Evolutionary conservation across 108 stramenopile species (phyloP).

Genomic region (Fragilaria radians): DNA sequence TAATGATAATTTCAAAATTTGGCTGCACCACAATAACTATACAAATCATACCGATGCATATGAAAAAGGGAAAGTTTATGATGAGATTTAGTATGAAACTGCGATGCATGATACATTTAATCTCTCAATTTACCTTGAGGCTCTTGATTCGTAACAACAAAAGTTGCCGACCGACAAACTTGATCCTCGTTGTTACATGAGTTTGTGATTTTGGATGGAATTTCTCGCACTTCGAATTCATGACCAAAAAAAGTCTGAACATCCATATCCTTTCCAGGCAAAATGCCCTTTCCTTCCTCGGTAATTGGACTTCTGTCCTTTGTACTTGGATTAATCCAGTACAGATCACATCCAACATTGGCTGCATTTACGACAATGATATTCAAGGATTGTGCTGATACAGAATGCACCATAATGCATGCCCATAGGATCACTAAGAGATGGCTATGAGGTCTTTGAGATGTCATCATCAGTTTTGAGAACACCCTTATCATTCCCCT

Average conservation of each 20-base stretch:
- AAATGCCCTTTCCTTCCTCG: constrained; percentile 18
- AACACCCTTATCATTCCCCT: too few species aligned
- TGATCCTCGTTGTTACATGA: constrained; percentile 17
- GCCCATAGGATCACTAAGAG: too few species aligned
- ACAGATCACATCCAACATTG: constrained; percentile 43
- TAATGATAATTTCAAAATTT: constrained; percentile 27
- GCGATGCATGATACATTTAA: too few species aligned
- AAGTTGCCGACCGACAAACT: neutral
- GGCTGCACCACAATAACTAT: constrained; percentile 7
- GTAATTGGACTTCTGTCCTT: constrained; percentile 35
- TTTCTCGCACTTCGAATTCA: constrained; percentile 64
- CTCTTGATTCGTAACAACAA: constrained; percentile 8
- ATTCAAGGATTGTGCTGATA: too few species aligned
- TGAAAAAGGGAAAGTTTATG: neutral
- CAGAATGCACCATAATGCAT: too few species aligned
- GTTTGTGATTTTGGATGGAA: constrained; percentile 41
- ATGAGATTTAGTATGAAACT: neutral
- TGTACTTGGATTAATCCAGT: constrained; percentile 60
- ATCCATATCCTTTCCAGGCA: constrained; percentile 19
- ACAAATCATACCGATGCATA: too few species aligned
- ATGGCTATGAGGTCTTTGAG: too few species aligned
- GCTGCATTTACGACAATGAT: constrained; percentile 9
- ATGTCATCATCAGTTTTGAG: too few species aligned
- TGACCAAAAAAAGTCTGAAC: constrained; percentile 69
- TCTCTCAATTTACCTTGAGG: neutral